phyloP scores from a whole-genome alignment of 768 basidiomycete species.

The Gloeopeniophorella convolvens region DNA sequence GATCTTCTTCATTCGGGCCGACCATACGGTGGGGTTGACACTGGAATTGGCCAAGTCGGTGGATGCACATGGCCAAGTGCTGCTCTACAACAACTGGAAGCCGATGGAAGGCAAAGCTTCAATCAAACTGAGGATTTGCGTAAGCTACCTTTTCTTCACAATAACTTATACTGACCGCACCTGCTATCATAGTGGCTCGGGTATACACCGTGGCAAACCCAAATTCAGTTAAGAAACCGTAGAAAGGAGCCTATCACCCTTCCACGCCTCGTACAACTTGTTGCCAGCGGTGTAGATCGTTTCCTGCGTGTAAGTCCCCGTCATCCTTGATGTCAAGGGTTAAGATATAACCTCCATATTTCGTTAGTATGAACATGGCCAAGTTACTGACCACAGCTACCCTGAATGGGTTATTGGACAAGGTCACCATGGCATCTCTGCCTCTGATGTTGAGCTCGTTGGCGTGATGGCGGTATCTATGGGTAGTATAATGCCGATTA shows the following conservation, averaged over 20 bases:
- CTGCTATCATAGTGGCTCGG: slow-evolving; percentile 9
- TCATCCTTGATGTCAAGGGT: neutral
- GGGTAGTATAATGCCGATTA: slow-evolving; percentile 16
- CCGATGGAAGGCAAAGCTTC: slow-evolving; percentile 14
- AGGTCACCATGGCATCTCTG: slow-evolving; percentile 3
- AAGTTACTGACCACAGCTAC: neutral
- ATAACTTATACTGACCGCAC: neutral
- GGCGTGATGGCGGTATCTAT: slow-evolving; percentile 12
- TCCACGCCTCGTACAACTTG: slow-evolving; percentile 10
- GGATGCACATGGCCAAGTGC: neutral
- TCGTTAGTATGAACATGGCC: slow-evolving; percentile 7
- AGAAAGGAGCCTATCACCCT: slow-evolving; percentile 12
- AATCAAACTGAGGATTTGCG: slow-evolving; percentile 13
- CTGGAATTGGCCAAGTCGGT: slow-evolving; percentile 7
- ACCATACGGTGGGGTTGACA: slow-evolving; percentile 5
- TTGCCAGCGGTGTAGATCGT: slow-evolving; percentile 14
- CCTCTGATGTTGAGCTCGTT: slow-evolving; percentile 7
- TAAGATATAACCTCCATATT: neutral
- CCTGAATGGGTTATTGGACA: slow-evolving; percentile 9
- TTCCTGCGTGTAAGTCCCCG: slow-evolving; percentile 5
- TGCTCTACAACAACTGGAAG: slow-evolving; percentile 4
- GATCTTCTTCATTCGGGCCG: slow-evolving; percentile 5
- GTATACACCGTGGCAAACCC: slow-evolving; percentile 10
- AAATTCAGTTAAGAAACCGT: slow-evolving; percentile 15
- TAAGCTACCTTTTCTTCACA: neutral